Percentiles rank a stretch among this genome's conserved stretches.
Evolutionary conservation across 192 early-diverging fungal genomes (phyloP).

Genomic region (Phlyctochytrium planicorne): DNA sequence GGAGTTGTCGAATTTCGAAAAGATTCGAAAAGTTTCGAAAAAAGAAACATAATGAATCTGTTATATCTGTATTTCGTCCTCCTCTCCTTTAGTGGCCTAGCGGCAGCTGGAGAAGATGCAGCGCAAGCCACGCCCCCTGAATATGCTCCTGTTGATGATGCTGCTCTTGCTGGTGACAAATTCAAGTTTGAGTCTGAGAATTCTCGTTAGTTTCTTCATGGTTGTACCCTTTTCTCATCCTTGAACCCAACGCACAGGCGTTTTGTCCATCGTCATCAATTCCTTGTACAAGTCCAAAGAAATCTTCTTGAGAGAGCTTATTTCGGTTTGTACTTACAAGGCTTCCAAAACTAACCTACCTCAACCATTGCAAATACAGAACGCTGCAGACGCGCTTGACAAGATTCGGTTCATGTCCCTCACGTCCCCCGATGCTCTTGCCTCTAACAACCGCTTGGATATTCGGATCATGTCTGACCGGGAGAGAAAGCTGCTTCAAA

Average conservation of each 20-base stretch:
- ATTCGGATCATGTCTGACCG: slow-evolving; percentile 80
- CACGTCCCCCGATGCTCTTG: slow-evolving; percentile 65
- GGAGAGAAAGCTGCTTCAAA: slow-evolving; percentile 72
- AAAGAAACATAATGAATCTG: too few species aligned
- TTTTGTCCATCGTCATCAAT: slow-evolving; percentile 94
- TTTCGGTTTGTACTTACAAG: slow-evolving; percentile 56
- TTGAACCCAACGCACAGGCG: too few species aligned
- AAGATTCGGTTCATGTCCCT: slow-evolving; percentile 82
- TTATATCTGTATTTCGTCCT: too few species aligned
- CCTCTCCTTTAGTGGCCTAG: too few species aligned
- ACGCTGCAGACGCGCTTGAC: slow-evolving; percentile 95
- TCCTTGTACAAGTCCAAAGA: slow-evolving; percentile 93
- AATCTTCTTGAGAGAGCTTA: slow-evolving; percentile 95
- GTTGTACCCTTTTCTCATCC: too few species aligned
- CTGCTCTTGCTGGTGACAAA: too few species aligned
- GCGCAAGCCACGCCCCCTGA: too few species aligned
- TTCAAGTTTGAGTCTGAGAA: too few species aligned
- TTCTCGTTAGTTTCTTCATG: too few species aligned
- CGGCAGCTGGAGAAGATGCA: too few species aligned
- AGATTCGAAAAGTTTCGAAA: not conserved
- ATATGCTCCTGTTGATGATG: too few species aligned
- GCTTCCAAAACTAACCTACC: not conserved
- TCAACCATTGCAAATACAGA: slow-evolving; percentile 35
- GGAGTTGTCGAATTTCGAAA: not conserved
- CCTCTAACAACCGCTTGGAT: slow-evolving; percentile 67